Evolutionary conservation across 305 asterid genomes (phyloP).

Genomic region (Fraxinus dipetala): DNA sequence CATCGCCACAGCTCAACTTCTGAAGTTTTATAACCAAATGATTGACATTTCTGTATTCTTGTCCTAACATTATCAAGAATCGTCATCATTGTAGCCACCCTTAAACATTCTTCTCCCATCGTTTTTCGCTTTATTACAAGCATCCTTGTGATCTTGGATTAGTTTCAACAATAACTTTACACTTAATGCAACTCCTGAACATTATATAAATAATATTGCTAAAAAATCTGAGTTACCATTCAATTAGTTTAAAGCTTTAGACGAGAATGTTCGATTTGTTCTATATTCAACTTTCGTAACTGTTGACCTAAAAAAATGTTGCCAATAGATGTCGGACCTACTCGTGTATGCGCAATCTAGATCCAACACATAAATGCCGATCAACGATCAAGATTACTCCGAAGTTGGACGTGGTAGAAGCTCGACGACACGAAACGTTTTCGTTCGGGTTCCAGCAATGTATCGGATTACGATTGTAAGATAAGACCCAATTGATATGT

Average conservation of each 20-base stretch:
- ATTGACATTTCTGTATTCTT: slow-evolving; percentile 67
- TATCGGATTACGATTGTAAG: no score
- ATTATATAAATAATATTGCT: background rate
- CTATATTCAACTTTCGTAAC: background rate
- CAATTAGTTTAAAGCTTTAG: background rate
- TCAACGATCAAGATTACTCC: no score
- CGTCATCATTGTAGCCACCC: slow-evolving; percentile 93
- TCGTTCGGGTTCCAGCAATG: no score
- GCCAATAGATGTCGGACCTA: no score
- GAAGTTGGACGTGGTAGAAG: no score
- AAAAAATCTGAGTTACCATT: background rate
- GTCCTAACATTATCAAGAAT: slow-evolving; percentile 61
- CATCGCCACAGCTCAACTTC: slow-evolving; percentile 35
- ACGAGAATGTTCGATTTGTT: background rate
- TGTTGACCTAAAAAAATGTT: no score
- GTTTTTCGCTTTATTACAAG: slow-evolving; percentile 59
- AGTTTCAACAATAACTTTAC: slow-evolving; percentile 68
- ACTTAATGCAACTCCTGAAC: slow-evolving; percentile 77
- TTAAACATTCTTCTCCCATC: slow-evolving; percentile 72
- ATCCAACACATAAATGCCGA: no score
- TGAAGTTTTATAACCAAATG: slow-evolving; percentile 47
- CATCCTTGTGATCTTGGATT: slow-evolving; percentile 72
- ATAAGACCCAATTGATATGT: no score
- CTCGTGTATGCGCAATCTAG: no score
- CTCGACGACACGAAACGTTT: no score